Evolutionary conservation across 1,284 basidiomycete species (phyloP).

Genomic region (Austroboletus rostrupii): DNA sequence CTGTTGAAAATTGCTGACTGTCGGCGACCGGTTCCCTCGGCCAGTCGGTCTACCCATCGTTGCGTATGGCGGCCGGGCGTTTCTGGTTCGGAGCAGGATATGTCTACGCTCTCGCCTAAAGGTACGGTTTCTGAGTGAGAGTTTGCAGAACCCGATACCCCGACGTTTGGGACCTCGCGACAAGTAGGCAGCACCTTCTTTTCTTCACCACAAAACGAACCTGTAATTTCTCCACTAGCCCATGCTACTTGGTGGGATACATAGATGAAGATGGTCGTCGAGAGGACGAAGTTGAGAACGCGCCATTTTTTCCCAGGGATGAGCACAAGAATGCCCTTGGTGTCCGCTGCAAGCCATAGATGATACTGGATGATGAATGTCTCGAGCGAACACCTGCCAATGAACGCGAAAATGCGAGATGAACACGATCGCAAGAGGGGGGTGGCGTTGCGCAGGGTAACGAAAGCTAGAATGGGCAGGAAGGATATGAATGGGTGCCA

Average conservation of each 20-base stretch:
- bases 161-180: conserved; percentile 9
- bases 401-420: conserved; percentile 70
- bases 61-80: conserved; percentile 37
- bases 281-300: conserved; percentile 71
- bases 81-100: conserved; percentile 22
- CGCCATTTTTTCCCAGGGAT: conserved; percentile 73
- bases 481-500: conserved; percentile 85
- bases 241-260: conserved; percentile 72
- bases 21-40: conserved; percentile 33
- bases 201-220: conserved; percentile 55
- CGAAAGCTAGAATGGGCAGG: conserved; percentile 75
- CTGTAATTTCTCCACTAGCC: conserved; percentile 72
- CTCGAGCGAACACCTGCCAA: conserved; percentile 81
- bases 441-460: conserved; percentile 73
- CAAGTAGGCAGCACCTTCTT: conserved; percentile 32
- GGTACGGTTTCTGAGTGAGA: conserved; percentile 10
- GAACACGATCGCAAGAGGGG: conserved; percentile 64
- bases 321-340: conserved; percentile 78
- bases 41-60: conserved; percentile 56
- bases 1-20: conserved; percentile 26
- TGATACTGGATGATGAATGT: conserved; percentile 90
- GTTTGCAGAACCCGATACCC: not conserved
- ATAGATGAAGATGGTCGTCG: conserved; percentile 75
- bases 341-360: conserved; percentile 84
- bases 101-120: conserved; percentile 6